Evolutionary conservation across 179 eudicot genomes (phyloP).

Genomic region (Corrigiola litoralis): DNA sequence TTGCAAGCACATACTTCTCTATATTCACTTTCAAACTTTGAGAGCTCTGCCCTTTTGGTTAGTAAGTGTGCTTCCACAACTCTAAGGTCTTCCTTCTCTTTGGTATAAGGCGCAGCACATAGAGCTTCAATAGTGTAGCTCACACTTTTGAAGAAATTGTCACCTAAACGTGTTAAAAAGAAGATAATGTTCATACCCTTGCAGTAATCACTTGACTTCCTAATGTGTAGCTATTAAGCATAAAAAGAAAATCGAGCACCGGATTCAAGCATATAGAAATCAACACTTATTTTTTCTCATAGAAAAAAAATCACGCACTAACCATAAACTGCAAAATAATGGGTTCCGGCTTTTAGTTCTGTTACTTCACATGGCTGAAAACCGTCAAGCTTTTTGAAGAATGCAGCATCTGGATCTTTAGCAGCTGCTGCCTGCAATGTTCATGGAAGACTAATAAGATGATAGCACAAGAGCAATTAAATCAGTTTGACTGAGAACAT

Average conservation of each 20-base stretch:
- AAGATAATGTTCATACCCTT: background rate
- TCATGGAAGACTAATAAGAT: background rate
- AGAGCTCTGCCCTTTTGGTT: conserved; percentile 77
- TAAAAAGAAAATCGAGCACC: background rate
- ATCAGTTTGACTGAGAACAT: background rate
- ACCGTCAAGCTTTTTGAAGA: conserved; percentile 83
- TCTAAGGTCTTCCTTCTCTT: conserved; percentile 80
- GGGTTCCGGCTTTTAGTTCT: conserved; percentile 86
- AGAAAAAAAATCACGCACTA: background rate
- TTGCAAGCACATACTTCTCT: conserved; percentile 58
- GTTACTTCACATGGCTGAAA: conserved; percentile 93
- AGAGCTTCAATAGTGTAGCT: conserved; percentile 87
- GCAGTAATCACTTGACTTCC: background rate
- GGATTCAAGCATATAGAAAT: background rate
- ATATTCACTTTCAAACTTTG: conserved; percentile 91
- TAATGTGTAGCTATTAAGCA: background rate
- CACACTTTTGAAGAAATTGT: conserved; percentile 86
- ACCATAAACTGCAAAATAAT: conserved; percentile 92
- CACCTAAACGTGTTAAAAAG: conserved; percentile 48
- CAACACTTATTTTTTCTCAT: too few species aligned
- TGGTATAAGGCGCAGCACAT: conserved; percentile 56
- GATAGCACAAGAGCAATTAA: background rate
- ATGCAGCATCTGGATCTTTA: conserved; percentile 88
- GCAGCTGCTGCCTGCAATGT: conserved; percentile 58
- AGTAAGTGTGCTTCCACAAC: conserved; percentile 72